Base-by-base conservation (phyloP, 2,329 filamentous ascomycete species). In the Cercospora sp. region DNA sequence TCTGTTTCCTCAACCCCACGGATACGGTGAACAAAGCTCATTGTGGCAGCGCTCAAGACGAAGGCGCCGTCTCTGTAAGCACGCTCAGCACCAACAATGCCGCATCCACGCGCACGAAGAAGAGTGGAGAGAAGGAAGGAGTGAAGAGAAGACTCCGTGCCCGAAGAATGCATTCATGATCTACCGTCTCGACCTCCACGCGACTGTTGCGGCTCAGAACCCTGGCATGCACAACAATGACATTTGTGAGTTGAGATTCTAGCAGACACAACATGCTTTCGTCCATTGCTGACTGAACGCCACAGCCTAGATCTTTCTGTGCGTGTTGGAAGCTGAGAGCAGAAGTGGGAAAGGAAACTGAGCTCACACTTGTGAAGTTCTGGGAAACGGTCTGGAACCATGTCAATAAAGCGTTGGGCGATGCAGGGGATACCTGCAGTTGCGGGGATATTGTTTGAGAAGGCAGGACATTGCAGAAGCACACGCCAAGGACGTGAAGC, bases 161-260 rank as follows among this genome's bases (percentile, higher is more conserved):
- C 64, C 59, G 53, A 65, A 65, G 66, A 70, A 64, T 55, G 62
- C 69, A 64, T 69, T 70, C 69, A 63, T 70, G 69, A 68, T 70
- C 66, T 70, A 68, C 61, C 69, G 60, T 57, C 55, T 64, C 67
- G 62, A 67, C 36, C 60, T 58, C 39, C 65, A 71, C 63, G 55
- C 63, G 58, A 61, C 33, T 26, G 51, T 69, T 53, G 61, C 62
- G 59, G 65, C 62, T 57, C 33, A 39, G 61, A 66, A 65, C 30
- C 65, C 62, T 63, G 57, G 59, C 33, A 67, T 69, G 62, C 65
- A 67, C 64, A 60, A 63, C 68, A 70, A 70, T 64, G 69, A 70
- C 63, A 70, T 68, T 64, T 68, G 64, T 70, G 39, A 60, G 66
- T 66, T 18, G n/a, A 20, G 20, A 7, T 16, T 2, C 5, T 5